phyloP scores from a whole-genome alignment of 108 stramenopile species.

The Cyclotella cryptica region DNA sequence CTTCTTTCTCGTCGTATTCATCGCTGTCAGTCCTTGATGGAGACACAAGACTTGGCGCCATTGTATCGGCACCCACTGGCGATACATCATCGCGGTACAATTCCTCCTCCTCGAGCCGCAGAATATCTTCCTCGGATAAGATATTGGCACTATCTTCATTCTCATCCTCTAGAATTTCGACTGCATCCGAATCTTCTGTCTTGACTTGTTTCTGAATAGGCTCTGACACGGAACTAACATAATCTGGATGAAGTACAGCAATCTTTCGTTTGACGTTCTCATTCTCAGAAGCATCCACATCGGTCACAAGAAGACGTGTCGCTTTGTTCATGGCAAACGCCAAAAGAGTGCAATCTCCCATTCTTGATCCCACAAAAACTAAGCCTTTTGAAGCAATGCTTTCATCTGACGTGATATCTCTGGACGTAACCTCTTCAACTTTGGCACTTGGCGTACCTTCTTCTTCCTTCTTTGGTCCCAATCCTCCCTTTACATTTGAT shows the following conservation, averaged over 20 bases:
- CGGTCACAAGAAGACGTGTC: conserved; percentile 34
- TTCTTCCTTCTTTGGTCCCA: conserved; percentile 7
- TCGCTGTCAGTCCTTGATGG: conserved; percentile 65
- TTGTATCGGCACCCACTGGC: neutral
- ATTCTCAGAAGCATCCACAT: conserved; percentile 18
- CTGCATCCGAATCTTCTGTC: conserved; percentile 8
- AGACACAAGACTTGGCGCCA: conserved; percentile 56
- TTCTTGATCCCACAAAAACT: conserved; percentile 79
- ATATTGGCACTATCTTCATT: conserved; percentile 22
- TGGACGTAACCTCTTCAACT: conserved; percentile 20
- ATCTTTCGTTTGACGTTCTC: conserved; percentile 37
- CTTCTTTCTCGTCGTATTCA: conserved; percentile 21
- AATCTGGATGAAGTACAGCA: conserved; percentile 18
- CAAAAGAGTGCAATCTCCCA: conserved; percentile 84
- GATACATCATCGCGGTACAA: conserved; percentile 59
- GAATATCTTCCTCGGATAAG: conserved; percentile 48
- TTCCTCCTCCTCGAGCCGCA: conserved; percentile 81
- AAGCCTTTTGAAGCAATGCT: conserved; percentile 60
- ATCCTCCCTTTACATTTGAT: neutral
- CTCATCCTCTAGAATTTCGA: conserved; percentile 14
- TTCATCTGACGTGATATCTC: conserved; percentile 8
- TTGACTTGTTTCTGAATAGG: conserved; percentile 26
- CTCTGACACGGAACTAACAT: conserved; percentile 29
- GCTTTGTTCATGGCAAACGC: conserved; percentile 69
- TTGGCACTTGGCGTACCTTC: conserved; percentile 5